phyloP scores from a whole-genome alignment of 106 monocot genomes.

The Chionographis japonica region DNA sequence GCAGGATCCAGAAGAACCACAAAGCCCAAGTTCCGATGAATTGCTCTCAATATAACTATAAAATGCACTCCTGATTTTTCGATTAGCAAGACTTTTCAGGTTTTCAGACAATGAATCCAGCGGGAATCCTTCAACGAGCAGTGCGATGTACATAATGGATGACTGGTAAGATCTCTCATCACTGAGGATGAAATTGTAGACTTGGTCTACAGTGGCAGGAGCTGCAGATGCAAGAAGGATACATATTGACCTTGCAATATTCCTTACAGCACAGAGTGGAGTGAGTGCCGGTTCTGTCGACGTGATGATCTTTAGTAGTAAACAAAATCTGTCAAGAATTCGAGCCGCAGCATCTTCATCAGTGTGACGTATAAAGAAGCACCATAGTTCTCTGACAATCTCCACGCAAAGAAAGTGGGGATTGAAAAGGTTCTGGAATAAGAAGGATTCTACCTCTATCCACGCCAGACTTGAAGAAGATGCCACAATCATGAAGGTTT shows the following conservation, averaged over 20 bases:
- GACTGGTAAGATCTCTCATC: constrained; percentile 34
- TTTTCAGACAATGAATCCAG: constrained; percentile 55
- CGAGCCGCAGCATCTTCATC: constrained; percentile 37
- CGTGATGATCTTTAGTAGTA: constrained; percentile 41
- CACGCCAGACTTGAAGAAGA: constrained; percentile 40
- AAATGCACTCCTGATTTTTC: constrained; percentile 36
- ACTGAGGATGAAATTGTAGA: constrained; percentile 36
- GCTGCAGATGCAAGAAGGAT: constrained; percentile 38
- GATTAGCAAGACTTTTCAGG: constrained; percentile 33
- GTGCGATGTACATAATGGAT: constrained; percentile 36
- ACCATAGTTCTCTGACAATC: constrained; percentile 67
- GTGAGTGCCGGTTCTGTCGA: constrained; percentile 37
- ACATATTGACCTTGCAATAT: constrained; percentile 53
- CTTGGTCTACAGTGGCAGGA: constrained; percentile 43
- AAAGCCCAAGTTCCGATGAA: constrained; percentile 22
- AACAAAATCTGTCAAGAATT: constrained; percentile 41
- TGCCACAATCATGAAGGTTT: constrained; percentile 69
- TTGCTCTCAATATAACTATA: constrained; percentile 42
- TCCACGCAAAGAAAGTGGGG: constrained; percentile 73
- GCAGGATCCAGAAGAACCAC: constrained; percentile 15
- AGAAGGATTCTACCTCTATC: constrained; percentile 55
- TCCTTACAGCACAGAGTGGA: constrained; percentile 56
- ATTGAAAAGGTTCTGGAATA: constrained; percentile 68
- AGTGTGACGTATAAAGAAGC: constrained; percentile 68
- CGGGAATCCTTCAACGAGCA: constrained; percentile 88